Percentiles rank a stretch among this genome's conserved stretches.
Evolutionary conservation across 805 yeast genomes (phyloP).

Genomic region (Cyberlindnera galapagoensis): DNA sequence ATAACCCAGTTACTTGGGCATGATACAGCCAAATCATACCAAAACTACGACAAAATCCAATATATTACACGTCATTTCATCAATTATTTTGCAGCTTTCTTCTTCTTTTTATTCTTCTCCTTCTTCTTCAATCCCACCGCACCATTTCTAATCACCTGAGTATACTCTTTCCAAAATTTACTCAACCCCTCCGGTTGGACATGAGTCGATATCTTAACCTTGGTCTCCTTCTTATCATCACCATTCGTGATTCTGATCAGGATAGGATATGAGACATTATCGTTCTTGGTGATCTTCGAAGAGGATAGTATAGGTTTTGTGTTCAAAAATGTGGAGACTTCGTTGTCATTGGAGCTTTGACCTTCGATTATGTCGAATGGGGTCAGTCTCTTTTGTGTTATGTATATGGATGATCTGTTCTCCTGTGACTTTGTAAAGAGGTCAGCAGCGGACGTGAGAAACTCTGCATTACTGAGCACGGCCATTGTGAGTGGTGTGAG

Average conservation of each 20-base stretch:
- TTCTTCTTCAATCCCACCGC: constrained; percentile 75
- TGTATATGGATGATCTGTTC: constrained; percentile 44
- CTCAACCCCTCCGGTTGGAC: constrained; percentile 58
- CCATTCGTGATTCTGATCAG: constrained; percentile 67
- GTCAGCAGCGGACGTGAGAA: constrained; percentile 20
- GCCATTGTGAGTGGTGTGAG: constrained; percentile 1
- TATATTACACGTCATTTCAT: not conserved
- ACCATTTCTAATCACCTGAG: constrained; percentile 62
- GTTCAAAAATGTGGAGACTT: constrained; percentile 18
- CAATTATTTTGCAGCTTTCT: constrained; percentile 33
- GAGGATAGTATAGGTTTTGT: constrained; percentile 19
- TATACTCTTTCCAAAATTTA: constrained; percentile 71
- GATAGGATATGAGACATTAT: constrained; percentile 42
- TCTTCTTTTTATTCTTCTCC: constrained; percentile 64
- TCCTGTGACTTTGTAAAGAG: constrained; percentile 29
- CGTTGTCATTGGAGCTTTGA: constrained; percentile 11
- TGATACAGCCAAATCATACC: not conserved
- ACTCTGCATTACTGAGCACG: constrained; percentile 9
- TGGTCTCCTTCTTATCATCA: constrained; percentile 39
- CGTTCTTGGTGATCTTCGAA: constrained; percentile 22
- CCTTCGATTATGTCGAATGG: constrained; percentile 26
- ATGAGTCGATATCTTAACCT: constrained; percentile 64
- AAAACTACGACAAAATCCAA: not conserved
- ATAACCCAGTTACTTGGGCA: too few species aligned
- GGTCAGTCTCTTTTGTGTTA: constrained; percentile 51